phyloP scores from a whole-genome alignment of 139 green algal genomes.

The Picochlorum sp. region DNA sequence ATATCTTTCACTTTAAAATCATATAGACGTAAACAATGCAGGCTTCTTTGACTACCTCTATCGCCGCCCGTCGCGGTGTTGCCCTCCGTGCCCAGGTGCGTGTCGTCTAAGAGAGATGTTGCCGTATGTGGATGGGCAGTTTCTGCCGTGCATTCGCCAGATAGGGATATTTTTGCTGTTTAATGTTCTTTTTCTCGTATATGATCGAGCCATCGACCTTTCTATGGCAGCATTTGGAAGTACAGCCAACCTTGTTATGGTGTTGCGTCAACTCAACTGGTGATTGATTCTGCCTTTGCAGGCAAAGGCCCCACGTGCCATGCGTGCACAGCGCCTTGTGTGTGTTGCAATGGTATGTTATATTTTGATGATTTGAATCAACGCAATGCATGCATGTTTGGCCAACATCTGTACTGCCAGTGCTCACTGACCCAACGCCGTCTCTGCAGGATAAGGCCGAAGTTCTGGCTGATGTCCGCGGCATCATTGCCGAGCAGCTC shows the following conservation, averaged over 20 bases:
- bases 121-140: no score
- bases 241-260: neutral
- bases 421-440: neutral
- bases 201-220: no score
- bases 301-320: conserved; percentile 21
- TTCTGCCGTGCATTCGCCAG: no score
- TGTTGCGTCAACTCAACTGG: neutral
- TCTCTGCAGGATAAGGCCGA: conserved; percentile 56
- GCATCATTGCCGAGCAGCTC: conserved; percentile 91
- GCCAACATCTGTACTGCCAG: no score
- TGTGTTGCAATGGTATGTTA: conserved; percentile 10
- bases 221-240: neutral
- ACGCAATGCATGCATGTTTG: neutral
- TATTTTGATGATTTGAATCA: neutral
- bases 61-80: conserved; percentile 3
- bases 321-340: conserved; percentile 21
- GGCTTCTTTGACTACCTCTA: conserved; percentile 5
- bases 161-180: no score
- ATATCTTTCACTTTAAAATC: neutral
- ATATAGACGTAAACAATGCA: conserved; percentile 1
- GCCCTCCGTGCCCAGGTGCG: conserved; percentile 1
- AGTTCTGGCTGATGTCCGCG: conserved; percentile 73
- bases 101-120: no score
- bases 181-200: no score
- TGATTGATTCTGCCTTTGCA: neutral